phyloP scores from a whole-genome alignment of 2,329 filamentous ascomycete genomes.

The Colletotrichum viniferum region DNA sequence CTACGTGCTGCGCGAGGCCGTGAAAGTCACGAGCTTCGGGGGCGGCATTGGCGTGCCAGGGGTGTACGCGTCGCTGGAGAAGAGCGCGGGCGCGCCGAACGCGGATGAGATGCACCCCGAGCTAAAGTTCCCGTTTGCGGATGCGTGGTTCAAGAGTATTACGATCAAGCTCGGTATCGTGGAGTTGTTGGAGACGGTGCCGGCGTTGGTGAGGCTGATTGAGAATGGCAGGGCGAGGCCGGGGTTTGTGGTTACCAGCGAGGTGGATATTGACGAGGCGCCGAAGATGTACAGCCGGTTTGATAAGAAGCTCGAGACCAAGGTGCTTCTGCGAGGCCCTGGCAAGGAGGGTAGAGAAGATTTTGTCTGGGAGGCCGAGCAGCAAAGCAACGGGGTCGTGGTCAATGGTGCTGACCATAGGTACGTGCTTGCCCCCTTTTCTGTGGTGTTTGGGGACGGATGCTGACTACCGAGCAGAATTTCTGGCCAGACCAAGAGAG shows the following conservation, averaged over 20 bases:
- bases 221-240: constrained; percentile 27
- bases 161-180: constrained; percentile 13
- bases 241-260: constrained; percentile 29
- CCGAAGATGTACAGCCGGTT: constrained; percentile 29
- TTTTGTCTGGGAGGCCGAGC: neutral
- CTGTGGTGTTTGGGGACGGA: neutral
- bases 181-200: constrained; percentile 14
- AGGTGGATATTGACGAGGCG: constrained; percentile 32
- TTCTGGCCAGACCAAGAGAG: neutral
- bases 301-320: constrained; percentile 25
- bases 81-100: constrained; percentile 20
- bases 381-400: neutral
- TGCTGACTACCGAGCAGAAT: neutral
- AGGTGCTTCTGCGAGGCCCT: constrained; percentile 19
- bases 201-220: constrained; percentile 28
- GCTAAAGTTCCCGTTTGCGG: constrained; percentile 22
- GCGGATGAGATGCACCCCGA: constrained; percentile 4
- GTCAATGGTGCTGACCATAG: neutral
- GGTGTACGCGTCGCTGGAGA: constrained; percentile 18
- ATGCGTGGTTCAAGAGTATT: constrained; percentile 23
- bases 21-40: constrained; percentile 15
- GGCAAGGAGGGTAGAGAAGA: neutral
- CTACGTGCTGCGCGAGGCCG: constrained; percentile 23
- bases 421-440: neutral
- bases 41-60: constrained; percentile 29